Percentiles rank a stretch among this genome's conserved stretches.
Evolutionary conservation across 1,139 yeast species (phyloP).

Genomic region (Kodamaea alishanica): DNA sequence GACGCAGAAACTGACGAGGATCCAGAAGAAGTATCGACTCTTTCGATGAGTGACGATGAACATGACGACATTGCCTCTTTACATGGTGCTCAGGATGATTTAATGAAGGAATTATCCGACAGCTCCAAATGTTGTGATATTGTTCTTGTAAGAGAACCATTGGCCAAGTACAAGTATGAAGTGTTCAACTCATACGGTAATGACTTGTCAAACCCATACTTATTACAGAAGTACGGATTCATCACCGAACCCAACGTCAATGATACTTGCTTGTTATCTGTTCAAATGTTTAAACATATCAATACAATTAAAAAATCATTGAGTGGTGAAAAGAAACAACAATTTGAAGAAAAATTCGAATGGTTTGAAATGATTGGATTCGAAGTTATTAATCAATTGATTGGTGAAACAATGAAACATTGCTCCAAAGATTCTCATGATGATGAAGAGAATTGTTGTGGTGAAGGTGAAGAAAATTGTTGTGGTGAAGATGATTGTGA

Average conservation of each 20-base stretch:
- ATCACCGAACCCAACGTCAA: conserved; percentile 52
- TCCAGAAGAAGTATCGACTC: conserved; percentile 23
- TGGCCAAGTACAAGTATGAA: conserved; percentile 45
- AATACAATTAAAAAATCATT: conserved; percentile 25
- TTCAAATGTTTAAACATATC: conserved; percentile 45
- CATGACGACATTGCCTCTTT: conserved; percentile 3
- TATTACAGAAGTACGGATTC: conserved; percentile 76
- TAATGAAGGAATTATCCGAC: conserved; percentile 32
- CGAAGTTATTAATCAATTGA: conserved; percentile 37
- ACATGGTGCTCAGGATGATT: conserved; percentile 18
- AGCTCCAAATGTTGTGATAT: conserved; percentile 56
- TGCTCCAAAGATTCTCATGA: conserved; percentile 10
- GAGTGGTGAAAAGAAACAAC: conserved; percentile 24
- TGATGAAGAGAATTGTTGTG: conserved; percentile 3
- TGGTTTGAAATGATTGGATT: conserved; percentile 66
- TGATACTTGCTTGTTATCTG: conserved; percentile 56
- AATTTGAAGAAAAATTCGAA: conserved; percentile 42
- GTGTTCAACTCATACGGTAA: conserved; percentile 79
- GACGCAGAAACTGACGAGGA: conserved; percentile 29
- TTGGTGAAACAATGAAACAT: conserved; percentile 19
- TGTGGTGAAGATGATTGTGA: conserved; percentile 16
- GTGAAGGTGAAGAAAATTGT: conserved; percentile 10
- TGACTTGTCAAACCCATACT: conserved; percentile 54
- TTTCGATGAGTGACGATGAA: conserved; percentile 21
- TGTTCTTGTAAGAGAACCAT: conserved; percentile 37